Evolutionary conservation across 495 filamentous ascomycete genomes (phyloP).

Genomic region (Parathielavia appendiculata): DNA sequence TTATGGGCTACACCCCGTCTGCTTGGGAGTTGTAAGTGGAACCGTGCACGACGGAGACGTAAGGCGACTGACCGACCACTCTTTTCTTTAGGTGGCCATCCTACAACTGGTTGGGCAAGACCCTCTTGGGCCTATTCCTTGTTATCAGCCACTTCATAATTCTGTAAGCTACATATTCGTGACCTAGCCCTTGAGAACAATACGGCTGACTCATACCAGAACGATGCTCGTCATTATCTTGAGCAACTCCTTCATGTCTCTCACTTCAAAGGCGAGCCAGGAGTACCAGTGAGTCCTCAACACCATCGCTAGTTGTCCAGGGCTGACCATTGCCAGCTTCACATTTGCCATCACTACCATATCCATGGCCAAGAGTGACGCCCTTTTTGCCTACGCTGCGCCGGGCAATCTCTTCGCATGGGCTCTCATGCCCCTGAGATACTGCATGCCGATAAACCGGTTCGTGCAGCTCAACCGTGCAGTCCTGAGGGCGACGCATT

Average conservation of each 20-base stretch:
- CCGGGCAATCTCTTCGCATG: conserved; percentile 86
- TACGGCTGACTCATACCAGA: conserved; percentile 24
- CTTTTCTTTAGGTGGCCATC: conserved; percentile 58
- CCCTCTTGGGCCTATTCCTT: conserved; percentile 71
- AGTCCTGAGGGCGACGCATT: conserved; percentile 84
- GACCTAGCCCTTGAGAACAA: background rate
- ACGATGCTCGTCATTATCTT: conserved; percentile 90
- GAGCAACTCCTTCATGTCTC: conserved; percentile 89
- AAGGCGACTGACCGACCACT: conserved; percentile 32
- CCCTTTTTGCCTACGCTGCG: conserved; percentile 84
- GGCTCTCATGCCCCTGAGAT: conserved; percentile 74
- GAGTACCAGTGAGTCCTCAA: conserved; percentile 64
- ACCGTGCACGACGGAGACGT: background rate
- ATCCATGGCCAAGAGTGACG: conserved; percentile 93
- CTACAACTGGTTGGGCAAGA: conserved; percentile 71
- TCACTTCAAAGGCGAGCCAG: conserved; percentile 85
- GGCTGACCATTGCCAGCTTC: conserved; percentile 46
- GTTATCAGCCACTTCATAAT: conserved; percentile 93
- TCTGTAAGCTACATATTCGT: conserved; percentile 43
- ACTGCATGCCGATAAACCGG: conserved; percentile 66
- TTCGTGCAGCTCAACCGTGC: conserved; percentile 79
- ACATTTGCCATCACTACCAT: conserved; percentile 91
- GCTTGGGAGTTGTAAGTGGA: conserved; percentile 48
- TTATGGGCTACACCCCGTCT: conserved; percentile 70
- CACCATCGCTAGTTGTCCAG: background rate